These are phyloP conservation scores for Rhizophagus sp. DNA, from an alignment of 192 early-diverging fungal genomes.

Conservation along the genomic window DNA sequence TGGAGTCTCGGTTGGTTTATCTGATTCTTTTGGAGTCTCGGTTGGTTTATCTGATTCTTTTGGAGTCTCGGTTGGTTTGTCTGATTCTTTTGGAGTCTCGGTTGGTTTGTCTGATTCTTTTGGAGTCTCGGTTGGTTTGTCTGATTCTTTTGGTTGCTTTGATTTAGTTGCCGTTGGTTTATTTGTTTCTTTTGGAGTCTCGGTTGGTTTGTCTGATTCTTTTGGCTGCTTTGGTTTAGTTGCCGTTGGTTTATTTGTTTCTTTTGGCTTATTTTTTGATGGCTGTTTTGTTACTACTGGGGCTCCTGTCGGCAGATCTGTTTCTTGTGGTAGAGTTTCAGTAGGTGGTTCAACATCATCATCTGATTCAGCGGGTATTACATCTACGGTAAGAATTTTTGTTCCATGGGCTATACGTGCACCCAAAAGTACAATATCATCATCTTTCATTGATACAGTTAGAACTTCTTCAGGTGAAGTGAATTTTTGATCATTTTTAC, in stretches of 20 bases:
- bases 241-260: background rate
- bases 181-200: no score
- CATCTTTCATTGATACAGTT: background rate
- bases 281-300: background rate
- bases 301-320: background rate
- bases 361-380: background rate
- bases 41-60: no score
- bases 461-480: background rate
- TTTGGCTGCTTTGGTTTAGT: background rate
- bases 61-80: no score
- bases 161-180: no score
- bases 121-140: no score
- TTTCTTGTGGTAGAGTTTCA: no score
- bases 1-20: no score
- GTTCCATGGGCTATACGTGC: background rate
- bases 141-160: no score
- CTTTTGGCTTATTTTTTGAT: background rate
- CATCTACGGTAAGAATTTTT: background rate
- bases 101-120: no score
- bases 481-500: background rate
- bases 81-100: background rate
- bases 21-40: background rate
- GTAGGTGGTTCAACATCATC: background rate
- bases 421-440: slow-evolving; percentile 3
- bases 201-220: no score